Conservation (phyloP, 2,329 filamentous ascomycete genomes). For the Sphaerostilbella broomeana region DNA sequence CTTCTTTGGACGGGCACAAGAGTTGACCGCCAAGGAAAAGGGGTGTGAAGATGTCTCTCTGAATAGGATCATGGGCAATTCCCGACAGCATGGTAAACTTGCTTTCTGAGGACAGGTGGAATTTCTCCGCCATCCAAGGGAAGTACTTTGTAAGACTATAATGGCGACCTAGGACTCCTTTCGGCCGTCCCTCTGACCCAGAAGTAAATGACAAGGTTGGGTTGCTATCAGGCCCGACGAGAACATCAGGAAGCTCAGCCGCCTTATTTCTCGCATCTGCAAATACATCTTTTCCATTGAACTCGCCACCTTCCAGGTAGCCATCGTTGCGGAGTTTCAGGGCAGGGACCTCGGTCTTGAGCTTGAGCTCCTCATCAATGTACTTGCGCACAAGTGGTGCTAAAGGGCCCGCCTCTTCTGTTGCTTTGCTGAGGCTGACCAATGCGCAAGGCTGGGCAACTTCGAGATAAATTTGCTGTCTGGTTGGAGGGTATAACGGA, state of each 20-base stretch:
- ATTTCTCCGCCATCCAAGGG: constrained; percentile 85
- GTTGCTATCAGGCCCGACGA: constrained; percentile 80
- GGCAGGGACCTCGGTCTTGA: constrained; percentile 69
- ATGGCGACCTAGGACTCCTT: constrained; percentile 82
- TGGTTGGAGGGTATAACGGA: constrained; percentile 39
- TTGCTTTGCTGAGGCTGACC: constrained; percentile 67
- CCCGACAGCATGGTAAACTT: not conserved
- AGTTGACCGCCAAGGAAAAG: constrained; percentile 78
- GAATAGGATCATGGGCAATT: constrained; percentile 65
- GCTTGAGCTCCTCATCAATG: constrained; percentile 63
- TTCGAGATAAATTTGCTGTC: constrained; percentile 60
- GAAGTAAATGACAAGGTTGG: constrained; percentile 70
- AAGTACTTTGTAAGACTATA: constrained; percentile 83
- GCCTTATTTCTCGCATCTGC: constrained; percentile 44
- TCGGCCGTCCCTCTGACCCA: constrained; percentile 72
- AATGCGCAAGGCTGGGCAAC: constrained; percentile 41
- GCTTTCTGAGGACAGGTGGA: constrained; percentile 52
- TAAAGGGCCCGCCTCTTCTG: constrained; percentile 25
- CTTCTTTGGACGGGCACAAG: constrained; percentile 70
- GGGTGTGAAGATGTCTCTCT: constrained; percentile 75
- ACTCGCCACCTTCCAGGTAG: constrained; percentile 58
- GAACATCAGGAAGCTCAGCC: constrained; percentile 56
- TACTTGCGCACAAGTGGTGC: constrained; percentile 50
- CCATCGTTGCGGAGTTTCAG: constrained; percentile 68
- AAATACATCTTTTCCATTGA: constrained; percentile 63